These are phyloP conservation scores for Gossypium turneri DNA, from an alignment of 345 rosid species.

Conservation along the genomic window DNA sequence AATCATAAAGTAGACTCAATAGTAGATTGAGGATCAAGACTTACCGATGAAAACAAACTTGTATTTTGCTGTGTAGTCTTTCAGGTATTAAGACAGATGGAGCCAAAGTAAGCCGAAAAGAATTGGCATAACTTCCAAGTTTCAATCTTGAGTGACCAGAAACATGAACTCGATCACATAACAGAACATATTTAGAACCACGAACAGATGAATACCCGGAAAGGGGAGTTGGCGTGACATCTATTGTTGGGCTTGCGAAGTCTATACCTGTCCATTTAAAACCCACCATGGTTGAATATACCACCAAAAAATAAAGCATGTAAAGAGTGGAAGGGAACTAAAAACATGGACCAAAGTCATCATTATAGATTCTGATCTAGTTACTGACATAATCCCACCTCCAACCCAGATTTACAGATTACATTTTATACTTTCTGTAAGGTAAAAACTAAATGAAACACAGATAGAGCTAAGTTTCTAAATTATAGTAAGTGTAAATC, in stretches of 20 bases:
- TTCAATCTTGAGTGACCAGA: slow-evolving; percentile 59
- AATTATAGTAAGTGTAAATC: neutral
- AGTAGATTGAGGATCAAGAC: slow-evolving; percentile 12
- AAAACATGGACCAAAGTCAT: neutral
- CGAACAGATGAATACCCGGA: slow-evolving; percentile 16
- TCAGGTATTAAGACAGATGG: slow-evolving; percentile 51
- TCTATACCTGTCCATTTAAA: slow-evolving; percentile 43
- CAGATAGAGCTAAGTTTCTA: neutral
- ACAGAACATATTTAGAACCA: slow-evolving; percentile 32
- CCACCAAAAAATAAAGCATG: neutral
- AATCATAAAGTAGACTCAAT: neutral
- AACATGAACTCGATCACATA: slow-evolving; percentile 74
- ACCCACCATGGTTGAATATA: neutral
- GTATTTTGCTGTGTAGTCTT: slow-evolving; percentile 56
- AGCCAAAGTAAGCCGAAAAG: slow-evolving; percentile 47
- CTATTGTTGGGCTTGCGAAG: slow-evolving; percentile 43
- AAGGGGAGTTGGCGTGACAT: slow-evolving; percentile 40
- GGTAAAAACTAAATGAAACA: neutral
- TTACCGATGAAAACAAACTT: slow-evolving; percentile 79
- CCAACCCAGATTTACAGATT: neutral
- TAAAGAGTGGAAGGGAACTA: neutral
- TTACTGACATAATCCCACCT: neutral
- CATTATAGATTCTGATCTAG: neutral
- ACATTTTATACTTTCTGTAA: neutral
- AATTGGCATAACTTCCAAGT: slow-evolving; percentile 59